Evolutionary conservation across 768 basidiomycete species (phyloP), one percentile per base, ranked within the genome.

Genomic region (Podaxis pistillaris): DNA sequence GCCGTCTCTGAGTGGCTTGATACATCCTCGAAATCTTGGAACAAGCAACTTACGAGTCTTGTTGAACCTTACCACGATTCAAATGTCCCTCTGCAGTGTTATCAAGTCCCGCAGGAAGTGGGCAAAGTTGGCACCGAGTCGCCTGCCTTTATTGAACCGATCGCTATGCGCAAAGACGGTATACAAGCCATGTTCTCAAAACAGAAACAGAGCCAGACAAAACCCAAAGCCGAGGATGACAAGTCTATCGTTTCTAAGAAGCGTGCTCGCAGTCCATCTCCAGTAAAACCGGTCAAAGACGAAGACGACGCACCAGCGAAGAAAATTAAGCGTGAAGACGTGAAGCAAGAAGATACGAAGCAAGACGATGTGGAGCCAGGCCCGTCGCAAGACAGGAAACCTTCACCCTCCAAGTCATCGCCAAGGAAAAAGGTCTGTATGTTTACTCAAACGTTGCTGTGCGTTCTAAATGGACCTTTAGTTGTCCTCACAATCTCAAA

Each of bases 51-150:
- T 24, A 81, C 75, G 12, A 79, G 79, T 41, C 73, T 93, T 50
- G 76, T 95, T 24, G 76, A 82, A 61, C 86, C 90, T 3, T 87
- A 85, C 72, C 74, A 81, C 19, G 83, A 86, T 60, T 47, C 67
- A 2, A 68, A 68, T 12, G 75, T 76, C 33, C 79, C 83, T 7
- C 77, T 96, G 1, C 85, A 89, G 63, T 94, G 90, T 69, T 97
- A 96, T 70, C 85, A 84, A 62, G 96, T 97, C 0, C 93, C 93
- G 0, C 86, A 85, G 66, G 96, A 97, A 77, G 87, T 97, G 0
- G 96, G 95, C 0, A 96, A 90, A 74, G 90, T 98, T 3, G 93
- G 93, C 7, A 86, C 78, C 7, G 90, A 98, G 69, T 94, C 91
- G 1, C 75, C 90, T 0, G 82, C 86, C 0, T 97, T 91, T 72